A percentile compares a stretch with the other conserved stretches of the same genome.
These are phyloP conservation scores for Chaetomium cochliodes DNA, from an alignment of 495 filamentous ascomycete genomes.

Conservation along the genomic window DNA sequence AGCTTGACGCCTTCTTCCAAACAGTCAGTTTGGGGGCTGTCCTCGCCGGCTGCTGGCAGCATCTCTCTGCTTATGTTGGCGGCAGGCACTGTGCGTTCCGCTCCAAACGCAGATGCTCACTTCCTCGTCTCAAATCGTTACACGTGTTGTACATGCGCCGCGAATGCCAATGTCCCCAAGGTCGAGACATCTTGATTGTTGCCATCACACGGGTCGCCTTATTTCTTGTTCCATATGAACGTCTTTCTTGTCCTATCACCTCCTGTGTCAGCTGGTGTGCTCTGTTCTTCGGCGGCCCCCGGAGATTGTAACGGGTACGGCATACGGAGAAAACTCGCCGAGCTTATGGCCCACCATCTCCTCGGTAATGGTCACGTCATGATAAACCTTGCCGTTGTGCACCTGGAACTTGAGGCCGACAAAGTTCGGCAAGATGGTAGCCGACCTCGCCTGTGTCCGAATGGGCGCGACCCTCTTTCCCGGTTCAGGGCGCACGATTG, in stretches of 20 bases:
- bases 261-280: constrained; percentile 9
- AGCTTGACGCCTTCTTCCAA: neutral
- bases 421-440: constrained; percentile 95
- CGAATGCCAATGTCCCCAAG: neutral
- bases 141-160: constrained; percentile 14
- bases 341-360: constrained; percentile 99
- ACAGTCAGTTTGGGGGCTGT: neutral
- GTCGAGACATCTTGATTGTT: constrained; percentile 13
- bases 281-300: neutral
- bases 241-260: constrained; percentile 76
- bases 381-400: constrained; percentile 91
- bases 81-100: neutral
- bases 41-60: neutral
- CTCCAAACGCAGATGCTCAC: neutral
- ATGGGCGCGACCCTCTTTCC: constrained; percentile 69
- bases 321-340: constrained; percentile 90
- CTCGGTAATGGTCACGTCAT: constrained; percentile 85
- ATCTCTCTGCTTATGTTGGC: neutral
- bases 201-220: constrained; percentile 3
- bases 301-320: constrained; percentile 22
- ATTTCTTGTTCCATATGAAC: constrained; percentile 55
- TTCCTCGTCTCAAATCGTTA: constrained; percentile 7
- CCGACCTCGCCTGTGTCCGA: constrained; percentile 81
- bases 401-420: constrained; percentile 91
- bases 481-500: constrained; percentile 59